These are phyloP conservation scores for Citrus cavaleriei DNA, from an alignment of 345 rosid species.

Conservation along the genomic window DNA sequence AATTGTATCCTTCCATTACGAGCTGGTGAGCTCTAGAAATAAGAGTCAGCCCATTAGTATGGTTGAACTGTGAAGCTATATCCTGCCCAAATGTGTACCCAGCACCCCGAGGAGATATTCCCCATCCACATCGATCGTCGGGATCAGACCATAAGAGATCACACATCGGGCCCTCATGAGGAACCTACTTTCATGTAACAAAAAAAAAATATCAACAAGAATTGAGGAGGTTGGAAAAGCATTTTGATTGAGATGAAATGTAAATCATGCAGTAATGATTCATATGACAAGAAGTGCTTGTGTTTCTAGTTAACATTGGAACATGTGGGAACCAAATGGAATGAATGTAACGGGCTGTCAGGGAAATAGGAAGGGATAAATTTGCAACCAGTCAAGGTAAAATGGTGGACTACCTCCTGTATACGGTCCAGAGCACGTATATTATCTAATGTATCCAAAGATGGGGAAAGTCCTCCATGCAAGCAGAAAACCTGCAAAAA, in stretches of 20 bases:
- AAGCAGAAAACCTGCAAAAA: conserved; percentile 58
- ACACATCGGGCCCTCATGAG: conserved; percentile 87
- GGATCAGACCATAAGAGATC: conserved; percentile 82
- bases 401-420: conserved; percentile 58
- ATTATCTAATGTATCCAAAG: conserved; percentile 79
- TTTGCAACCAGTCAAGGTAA: not conserved
- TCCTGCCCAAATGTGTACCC: conserved; percentile 69
- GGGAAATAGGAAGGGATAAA: not conserved
- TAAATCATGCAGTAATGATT: not conserved
- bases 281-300: not conserved
- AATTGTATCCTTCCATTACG: conserved; percentile 88
- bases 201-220: not conserved
- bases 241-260: not conserved
- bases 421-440: conserved; percentile 81
- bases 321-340: not conserved
- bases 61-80: conserved; percentile 68
- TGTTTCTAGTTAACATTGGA: not conserved
- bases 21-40: conserved; percentile 89
- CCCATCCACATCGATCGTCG: conserved; percentile 59
- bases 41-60: conserved; percentile 69
- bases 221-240: not conserved
- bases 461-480: conserved; percentile 91
- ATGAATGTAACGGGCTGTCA: not conserved
- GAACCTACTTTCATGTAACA: conserved; percentile 42
- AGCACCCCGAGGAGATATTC: conserved; percentile 58